Percentiles rank a stretch among this genome's conserved stretches.
phyloP scores from a whole-genome alignment of 805 yeast genomes.

The Lipomyces kockii region DNA sequence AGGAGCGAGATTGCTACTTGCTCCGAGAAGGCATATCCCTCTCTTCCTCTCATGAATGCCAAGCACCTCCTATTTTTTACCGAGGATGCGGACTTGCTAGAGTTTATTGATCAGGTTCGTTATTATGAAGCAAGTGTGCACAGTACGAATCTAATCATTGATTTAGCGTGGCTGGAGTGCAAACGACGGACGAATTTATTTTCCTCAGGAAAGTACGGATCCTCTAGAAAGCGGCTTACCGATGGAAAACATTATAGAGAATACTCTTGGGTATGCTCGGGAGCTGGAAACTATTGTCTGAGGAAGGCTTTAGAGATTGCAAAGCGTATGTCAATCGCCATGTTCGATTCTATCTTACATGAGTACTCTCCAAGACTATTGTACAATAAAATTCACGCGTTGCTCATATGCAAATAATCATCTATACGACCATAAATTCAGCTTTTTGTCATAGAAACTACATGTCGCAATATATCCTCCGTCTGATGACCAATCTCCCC shows the following conservation, averaged over 20 bases:
- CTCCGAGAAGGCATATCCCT: constrained; percentile 74
- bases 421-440: constrained; percentile 67
- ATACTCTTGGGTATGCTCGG: constrained; percentile 83
- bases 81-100: constrained; percentile 58
- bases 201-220: constrained; percentile 44
- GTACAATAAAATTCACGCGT: constrained; percentile 12
- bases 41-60: constrained; percentile 80
- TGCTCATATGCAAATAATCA: constrained; percentile 1
- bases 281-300: constrained; percentile 91
- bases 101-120: constrained; percentile 53
- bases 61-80: constrained; percentile 75
- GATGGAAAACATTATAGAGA: constrained; percentile 58
- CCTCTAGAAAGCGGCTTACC: constrained; percentile 49
- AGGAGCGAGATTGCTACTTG: constrained; percentile 85
- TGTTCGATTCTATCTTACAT: not conserved
- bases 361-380: constrained; percentile 8
- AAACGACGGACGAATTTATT: constrained; percentile 50
- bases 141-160: not conserved
- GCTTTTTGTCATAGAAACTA: constrained; percentile 84
- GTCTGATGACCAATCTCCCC: constrained; percentile 79
- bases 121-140: too few species aligned
- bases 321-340: not conserved
- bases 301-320: not conserved
- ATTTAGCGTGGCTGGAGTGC: constrained; percentile 61
- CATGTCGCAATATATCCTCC: constrained; percentile 69